These are phyloP conservation scores for Eucalyptus erythrocorys DNA, from an alignment of 345 rosid species.

Conservation along the genomic window DNA sequence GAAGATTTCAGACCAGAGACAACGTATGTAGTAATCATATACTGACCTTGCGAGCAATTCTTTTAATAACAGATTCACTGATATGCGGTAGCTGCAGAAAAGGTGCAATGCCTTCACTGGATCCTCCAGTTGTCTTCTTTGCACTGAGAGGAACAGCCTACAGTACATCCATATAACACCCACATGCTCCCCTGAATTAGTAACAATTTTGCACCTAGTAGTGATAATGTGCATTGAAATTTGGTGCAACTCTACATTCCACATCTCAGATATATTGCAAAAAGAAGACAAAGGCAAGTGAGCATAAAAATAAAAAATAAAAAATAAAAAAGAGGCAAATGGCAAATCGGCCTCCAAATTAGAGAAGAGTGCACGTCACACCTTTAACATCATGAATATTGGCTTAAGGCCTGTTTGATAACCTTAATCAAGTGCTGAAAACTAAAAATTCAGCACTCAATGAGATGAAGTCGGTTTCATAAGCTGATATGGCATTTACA, in stretches of 20 bases:
- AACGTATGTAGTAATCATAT: background rate
- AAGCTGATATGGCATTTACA: background rate
- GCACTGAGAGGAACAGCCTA: constrained; percentile 98
- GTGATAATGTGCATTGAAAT: background rate
- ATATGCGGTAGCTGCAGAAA: constrained; percentile 94
- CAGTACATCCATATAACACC: background rate
- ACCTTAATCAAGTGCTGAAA: background rate
- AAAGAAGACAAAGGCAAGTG: background rate
- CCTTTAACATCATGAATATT: background rate
- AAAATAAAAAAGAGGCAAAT: background rate
- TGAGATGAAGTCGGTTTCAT: background rate
- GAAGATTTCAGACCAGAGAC: background rate
- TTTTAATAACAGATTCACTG: constrained; percentile 62
- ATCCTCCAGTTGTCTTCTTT: constrained; percentile 78
- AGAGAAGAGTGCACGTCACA: background rate
- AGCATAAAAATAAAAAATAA: background rate
- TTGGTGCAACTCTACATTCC: background rate
- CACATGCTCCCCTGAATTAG: background rate
- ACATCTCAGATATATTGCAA: background rate
- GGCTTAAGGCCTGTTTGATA: background rate
- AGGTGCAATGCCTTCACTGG: constrained; percentile 78
- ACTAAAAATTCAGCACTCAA: background rate
- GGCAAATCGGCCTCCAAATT: background rate
- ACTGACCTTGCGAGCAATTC: constrained; percentile 76
- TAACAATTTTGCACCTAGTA: background rate